phyloP scores from a whole-genome alignment of 495 filamentous ascomycete species.

The Podospora pseudoanserina region DNA sequence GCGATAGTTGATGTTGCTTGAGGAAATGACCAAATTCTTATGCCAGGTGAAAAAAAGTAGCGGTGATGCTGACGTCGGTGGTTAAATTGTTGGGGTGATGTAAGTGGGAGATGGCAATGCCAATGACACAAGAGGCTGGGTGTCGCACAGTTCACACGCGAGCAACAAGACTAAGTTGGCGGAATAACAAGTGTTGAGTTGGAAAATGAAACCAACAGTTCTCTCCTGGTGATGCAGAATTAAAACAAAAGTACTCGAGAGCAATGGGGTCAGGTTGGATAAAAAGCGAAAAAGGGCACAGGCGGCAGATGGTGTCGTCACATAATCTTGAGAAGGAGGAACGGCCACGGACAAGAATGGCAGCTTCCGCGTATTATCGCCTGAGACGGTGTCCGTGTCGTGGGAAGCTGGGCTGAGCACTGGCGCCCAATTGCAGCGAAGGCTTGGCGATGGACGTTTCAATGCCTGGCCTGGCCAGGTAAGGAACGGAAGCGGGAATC shows the following conservation, averaged over 20 bases:
- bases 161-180: not conserved
- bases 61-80: not conserved
- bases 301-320: constrained; percentile 8
- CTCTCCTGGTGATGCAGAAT: not conserved
- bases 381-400: not conserved
- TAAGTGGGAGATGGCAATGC: not conserved
- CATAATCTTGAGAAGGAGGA: not conserved
- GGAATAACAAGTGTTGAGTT: not conserved
- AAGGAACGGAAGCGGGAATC: not conserved
- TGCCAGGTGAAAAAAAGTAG: not conserved
- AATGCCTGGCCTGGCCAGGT: not conserved
- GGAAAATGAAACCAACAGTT: not conserved
- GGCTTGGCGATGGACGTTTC: not conserved
- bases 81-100: not conserved
- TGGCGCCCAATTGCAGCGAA: not conserved
- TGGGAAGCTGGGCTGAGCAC: not conserved
- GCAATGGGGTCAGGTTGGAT: not conserved
- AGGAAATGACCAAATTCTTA: not conserved
- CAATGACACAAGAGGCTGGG: not conserved
- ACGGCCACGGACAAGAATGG: not conserved
- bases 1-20: not conserved
- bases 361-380: not conserved
- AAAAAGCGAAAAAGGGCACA: not conserved
- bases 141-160: not conserved
- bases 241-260: not conserved